Evolutionary conservation across 2,329 filamentous ascomycete genomes (phyloP).

Genomic region (Catunica adiposa): DNA sequence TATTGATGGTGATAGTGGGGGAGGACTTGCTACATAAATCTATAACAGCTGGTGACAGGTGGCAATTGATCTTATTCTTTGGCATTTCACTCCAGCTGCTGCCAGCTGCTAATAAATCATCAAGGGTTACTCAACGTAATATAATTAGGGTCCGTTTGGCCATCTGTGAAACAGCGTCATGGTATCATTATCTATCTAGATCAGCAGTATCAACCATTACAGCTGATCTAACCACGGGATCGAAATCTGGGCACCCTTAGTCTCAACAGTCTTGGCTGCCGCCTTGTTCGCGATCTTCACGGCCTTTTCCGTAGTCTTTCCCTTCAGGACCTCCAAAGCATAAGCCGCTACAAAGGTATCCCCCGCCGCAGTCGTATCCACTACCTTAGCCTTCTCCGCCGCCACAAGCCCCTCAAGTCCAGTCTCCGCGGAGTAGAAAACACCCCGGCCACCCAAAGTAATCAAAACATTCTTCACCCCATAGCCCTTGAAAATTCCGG

Average conservation of each 20-base stretch:
- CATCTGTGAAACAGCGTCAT: too few relatives aligned
- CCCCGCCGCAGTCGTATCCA: constrained; percentile 60
- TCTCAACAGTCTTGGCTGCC: constrained; percentile 14
- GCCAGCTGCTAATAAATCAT: neutral
- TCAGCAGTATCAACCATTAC: neutral
- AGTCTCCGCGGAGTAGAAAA: constrained; percentile 31
- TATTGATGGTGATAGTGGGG: neutral
- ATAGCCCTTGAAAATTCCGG: constrained; percentile 33
- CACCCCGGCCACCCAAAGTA: constrained; percentile 48
- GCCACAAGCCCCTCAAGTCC: constrained; percentile 26
- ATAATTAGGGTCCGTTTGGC: too few relatives aligned
- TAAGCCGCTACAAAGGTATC: constrained; percentile 62
- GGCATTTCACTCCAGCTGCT: too few relatives aligned
- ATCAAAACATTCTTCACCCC: constrained; percentile 50
- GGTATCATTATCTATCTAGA: too few relatives aligned
- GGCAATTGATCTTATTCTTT: too few relatives aligned
- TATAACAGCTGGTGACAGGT: neutral
- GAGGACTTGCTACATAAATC: too few relatives aligned
- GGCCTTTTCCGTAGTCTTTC: constrained; percentile 6
- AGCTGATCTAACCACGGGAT: constrained; percentile 15
- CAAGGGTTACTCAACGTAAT: too few relatives aligned
- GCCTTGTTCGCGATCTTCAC: constrained; percentile 12
- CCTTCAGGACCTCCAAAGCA: constrained; percentile 22
- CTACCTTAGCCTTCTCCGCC: constrained; percentile 37
- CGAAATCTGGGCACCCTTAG: constrained; percentile 12